Conservation (phyloP, 371 early-diverging fungal species). For the Saksenaea vasiformis region DNA sequence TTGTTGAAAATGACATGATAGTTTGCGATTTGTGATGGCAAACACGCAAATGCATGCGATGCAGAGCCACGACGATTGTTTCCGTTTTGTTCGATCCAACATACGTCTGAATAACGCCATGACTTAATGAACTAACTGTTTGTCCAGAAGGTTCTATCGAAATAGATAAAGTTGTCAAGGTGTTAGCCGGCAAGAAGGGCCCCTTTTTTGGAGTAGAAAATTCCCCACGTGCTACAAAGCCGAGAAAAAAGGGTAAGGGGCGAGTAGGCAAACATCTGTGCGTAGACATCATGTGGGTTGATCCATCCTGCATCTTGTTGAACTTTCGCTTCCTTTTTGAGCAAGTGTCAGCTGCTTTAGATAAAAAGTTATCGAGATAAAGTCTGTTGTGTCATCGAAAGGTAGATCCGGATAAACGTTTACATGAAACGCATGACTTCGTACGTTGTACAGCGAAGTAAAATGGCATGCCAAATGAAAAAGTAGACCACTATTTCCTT, state of each 20-base stretch:
- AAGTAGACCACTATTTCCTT: neutral
- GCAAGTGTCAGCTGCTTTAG: neutral
- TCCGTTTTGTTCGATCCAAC: slow-evolving; percentile 1
- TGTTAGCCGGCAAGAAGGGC: neutral
- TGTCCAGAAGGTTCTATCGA: slow-evolving; percentile 7
- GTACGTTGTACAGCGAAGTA: neutral
- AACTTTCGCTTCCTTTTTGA: neutral
- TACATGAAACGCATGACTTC: neutral
- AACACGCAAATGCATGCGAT: neutral
- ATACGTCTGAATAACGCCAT: slow-evolving; percentile 1
- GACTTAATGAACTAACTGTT: neutral
- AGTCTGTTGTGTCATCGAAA: neutral
- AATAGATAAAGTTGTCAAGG: slow-evolving; percentile 5
- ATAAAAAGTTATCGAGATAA: neutral
- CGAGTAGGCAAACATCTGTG: slow-evolving; percentile 3
- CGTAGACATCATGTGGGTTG: slow-evolving; percentile 1
- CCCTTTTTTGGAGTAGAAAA: neutral
- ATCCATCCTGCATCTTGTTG: slow-evolving; percentile 1
- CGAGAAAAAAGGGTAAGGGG: slow-evolving; percentile 5
- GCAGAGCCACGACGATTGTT: slow-evolving; percentile 4
- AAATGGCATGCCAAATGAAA: neutral
- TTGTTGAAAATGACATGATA: neutral
- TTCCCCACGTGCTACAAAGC: neutral
- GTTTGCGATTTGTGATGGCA: neutral
- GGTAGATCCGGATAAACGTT: neutral